Evolutionary conservation across 768 basidiomycete species (phyloP).

Genomic region (Kwoniella europaea): DNA sequence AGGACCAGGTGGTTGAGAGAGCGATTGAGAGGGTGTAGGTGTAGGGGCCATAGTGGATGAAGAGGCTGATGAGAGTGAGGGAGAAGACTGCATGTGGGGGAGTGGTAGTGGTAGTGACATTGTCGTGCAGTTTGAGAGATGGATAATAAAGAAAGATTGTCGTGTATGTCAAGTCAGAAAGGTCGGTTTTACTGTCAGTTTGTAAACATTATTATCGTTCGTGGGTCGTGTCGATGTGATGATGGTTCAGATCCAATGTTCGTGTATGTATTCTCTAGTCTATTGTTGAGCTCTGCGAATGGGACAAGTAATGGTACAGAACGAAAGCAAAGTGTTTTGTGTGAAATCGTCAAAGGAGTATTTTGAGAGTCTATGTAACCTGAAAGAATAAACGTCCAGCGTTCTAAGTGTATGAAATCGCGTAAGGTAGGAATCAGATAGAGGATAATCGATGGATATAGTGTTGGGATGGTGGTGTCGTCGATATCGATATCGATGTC

Average conservation of each 20-base stretch:
- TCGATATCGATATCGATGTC: background rate
- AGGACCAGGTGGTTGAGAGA: background rate
- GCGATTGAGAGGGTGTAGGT: constrained; percentile 2
- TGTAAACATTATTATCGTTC: background rate
- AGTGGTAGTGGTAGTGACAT: constrained; percentile 14
- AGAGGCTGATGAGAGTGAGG: constrained; percentile 15
- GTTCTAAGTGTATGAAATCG: background rate
- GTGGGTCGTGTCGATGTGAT: background rate
- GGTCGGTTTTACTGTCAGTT: background rate
- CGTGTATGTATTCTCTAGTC: background rate
- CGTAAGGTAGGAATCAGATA: background rate
- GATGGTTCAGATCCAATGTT: too few relatives aligned
- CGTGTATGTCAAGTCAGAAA: background rate
- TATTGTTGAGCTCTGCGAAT: background rate
- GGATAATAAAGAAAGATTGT: background rate
- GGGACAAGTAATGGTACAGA: too few relatives aligned
- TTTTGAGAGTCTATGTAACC: background rate
- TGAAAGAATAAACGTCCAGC: constrained; percentile 7
- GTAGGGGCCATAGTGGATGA: constrained; percentile 12
- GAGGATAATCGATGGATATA: background rate
- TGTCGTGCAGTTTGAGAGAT: background rate
- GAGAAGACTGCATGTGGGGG: background rate
- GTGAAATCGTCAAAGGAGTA: background rate
- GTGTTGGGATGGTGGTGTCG: background rate
- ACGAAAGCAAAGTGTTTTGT: too few relatives aligned